Conservation (phyloP, 306 rosid species). For the Cyamopsis tetragonoloba region DNA sequence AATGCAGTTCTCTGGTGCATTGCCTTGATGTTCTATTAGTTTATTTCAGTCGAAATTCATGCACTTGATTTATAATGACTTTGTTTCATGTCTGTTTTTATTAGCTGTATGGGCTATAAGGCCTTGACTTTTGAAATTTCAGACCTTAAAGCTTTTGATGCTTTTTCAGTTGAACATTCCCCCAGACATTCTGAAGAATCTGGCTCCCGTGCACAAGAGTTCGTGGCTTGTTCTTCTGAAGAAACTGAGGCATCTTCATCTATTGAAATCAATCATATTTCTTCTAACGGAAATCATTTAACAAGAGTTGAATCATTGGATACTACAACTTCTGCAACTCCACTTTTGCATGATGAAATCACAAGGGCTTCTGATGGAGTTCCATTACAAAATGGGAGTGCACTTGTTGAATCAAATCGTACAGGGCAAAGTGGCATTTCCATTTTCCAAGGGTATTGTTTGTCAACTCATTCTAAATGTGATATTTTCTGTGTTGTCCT, state of each 20-base stretch:
- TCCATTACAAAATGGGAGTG: constrained; percentile 29
- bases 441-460: constrained; percentile 75
- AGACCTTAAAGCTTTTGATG: constrained; percentile 1
- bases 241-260: constrained; percentile 34
- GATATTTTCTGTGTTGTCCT: not conserved
- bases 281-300: constrained; percentile 37
- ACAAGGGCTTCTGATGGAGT: constrained; percentile 31
- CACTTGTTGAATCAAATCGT: constrained; percentile 37
- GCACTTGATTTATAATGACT: not conserved
- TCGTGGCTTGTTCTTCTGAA: constrained; percentile 36
- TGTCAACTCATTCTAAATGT: constrained; percentile 25
- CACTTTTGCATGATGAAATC: constrained; percentile 28
- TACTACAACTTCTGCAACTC: constrained; percentile 34
- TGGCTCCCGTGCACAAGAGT: constrained; percentile 33
- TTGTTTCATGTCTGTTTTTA: constrained; percentile 19
- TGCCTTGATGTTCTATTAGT: not conserved
- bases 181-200: constrained; percentile 35
- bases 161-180: constrained; percentile 64
- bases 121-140: constrained; percentile 19
- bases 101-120: not conserved
- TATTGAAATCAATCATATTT: constrained; percentile 27
- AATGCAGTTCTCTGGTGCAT: constrained; percentile 1
- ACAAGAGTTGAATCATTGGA: constrained; percentile 36
- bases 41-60: not conserved
- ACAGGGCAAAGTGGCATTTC: constrained; percentile 60